Base-by-base conservation (phyloP, 768 basidiomycete species). In the Tephrocybe sp. region DNA sequence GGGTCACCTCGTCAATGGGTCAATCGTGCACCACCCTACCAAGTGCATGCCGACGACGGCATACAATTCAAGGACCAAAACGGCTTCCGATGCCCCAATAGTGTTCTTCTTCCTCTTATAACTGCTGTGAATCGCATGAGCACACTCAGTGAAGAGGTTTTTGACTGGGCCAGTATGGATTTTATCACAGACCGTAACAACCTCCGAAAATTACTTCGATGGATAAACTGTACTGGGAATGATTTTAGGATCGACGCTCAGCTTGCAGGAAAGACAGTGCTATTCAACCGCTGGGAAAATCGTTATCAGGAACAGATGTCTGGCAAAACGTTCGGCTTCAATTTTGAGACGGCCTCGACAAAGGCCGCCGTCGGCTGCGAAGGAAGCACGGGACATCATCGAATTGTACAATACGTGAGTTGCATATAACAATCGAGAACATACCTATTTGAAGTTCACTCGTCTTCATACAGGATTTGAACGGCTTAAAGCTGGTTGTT, bases 201-300 rank as follows among this genome's bases (percentile, higher is more conserved):
- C 21, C 67, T 89, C 15, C 75, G 86, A 21, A 87, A 86, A 63
- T 67, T 90, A 34, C 59, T 83, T 18, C 72, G 81, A 21, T 86
- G 82, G 83, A 71, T 78, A n/a, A 62, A 60, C 15, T 70, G 66
- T 21, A 67, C 67, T 11, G 56, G 53, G 3, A 67, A 64, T 9
- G 77, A 80, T 48, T 92, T 90, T 60, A 72, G 89, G 17, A 86
- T 92, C 55, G 87, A 92, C 50, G 54, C 83, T 3, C 81, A 90
- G 61, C 69, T 88, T 15, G 76, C 73, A 0, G 86, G 87, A 0
- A 54, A 67, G 20, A 89, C 88, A 0, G 68, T 87, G 14, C 58
- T 91, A 23, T 68, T 90, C 58, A 82, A 79, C 48, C 70, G 88
- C 1, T 86, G 85, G 79, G 77, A 77, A 52, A 63, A 67, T 53